Conservation (phyloP, 768 basidiomycete species). For the Lactarius sanguifluus region DNA sequence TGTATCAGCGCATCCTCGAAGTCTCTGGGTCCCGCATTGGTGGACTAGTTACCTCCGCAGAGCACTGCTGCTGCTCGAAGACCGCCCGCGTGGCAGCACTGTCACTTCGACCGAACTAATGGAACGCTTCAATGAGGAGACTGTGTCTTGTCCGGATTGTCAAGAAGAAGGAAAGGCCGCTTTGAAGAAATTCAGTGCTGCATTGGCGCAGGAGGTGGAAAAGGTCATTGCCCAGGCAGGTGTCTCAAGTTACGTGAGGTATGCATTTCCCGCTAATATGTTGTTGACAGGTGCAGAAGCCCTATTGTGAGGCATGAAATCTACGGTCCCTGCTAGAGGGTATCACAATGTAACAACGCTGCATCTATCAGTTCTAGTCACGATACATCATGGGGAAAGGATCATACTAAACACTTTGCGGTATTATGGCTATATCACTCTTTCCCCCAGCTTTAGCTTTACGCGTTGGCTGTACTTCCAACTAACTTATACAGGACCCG, state of each 20-base stretch:
- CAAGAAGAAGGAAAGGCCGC: conserved; percentile 22
- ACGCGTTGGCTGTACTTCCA: background rate
- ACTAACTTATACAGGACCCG: background rate
- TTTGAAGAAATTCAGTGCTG: conserved; percentile 21
- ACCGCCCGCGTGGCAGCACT: conserved; percentile 23
- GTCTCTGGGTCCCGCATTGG: conserved; percentile 28
- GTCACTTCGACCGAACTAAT: conserved; percentile 20
- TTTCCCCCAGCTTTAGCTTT: background rate
- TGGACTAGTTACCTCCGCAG: conserved; percentile 25
- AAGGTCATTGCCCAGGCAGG: conserved; percentile 23
- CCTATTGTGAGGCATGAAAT: conserved; percentile 21
- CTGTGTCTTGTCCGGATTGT: conserved; percentile 22
- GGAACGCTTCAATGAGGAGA: conserved; percentile 12
- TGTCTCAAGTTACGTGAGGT: background rate
- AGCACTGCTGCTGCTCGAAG: conserved; percentile 18
- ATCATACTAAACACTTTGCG: background rate
- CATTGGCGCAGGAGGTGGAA: conserved; percentile 25
- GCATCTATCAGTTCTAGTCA: background rate
- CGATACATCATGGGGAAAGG: background rate
- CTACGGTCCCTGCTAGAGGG: background rate
- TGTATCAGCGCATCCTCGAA: conserved; percentile 21
- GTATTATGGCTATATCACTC: background rate
- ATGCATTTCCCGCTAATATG: conserved; percentile 3
- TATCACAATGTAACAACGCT: background rate
- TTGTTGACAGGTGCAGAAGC: conserved; percentile 21